Base-by-base conservation (phyloP, 2,329 filamentous ascomycete genomes). In the Sphaerulina populicola region DNA sequence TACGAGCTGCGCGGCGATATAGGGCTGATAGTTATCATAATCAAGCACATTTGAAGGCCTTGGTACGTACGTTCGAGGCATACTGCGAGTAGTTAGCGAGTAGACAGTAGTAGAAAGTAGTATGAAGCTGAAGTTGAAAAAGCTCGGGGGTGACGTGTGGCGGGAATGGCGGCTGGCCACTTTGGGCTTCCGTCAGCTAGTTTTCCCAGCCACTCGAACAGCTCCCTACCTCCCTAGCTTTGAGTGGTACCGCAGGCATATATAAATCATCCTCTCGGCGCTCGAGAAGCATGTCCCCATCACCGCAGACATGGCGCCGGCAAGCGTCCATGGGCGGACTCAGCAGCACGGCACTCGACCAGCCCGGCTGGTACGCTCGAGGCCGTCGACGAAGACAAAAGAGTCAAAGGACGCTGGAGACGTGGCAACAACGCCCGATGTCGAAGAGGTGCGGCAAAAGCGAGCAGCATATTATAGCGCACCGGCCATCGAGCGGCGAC, bases 361-460 rank as follows among this genome's bases (percentile, higher is more conserved):
- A 29, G 44, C 40, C 18, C 39, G 57, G 38, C 39, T 57, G 40
- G 49, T 49, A 18, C 49, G 53, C 49, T 53, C 54, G 31, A 53
- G 39, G n/a, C 41, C 57, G 11, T 52, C 57, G 27, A 57, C 40
- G 41, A 41, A 44, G 27, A 50, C 52, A 39, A 56, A 49, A 37
- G 51, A 56, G 39, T 36, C 46, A n/a, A 44, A 11, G 3, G 37
- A 42, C 18, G 53, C 55, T n/a, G 57, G 52, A 15, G 50, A 52
- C n/a, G 52, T 46, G 29, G 52, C 54, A 38, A 53, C 55, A 49
- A 55, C 69, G 55, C 57, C 69, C 21, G 70, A 72, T 53, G 53
- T 72, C 36, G 67, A 71, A 46, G 70, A 72, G 46, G 54, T 72
- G 44, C 59, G 70, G 47, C 62, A 62, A 30, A 63, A 64, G 48